Percentiles rank a stretch among this genome's conserved stretches.
These are phyloP conservation scores for Phellinidium pouzarii DNA, from an alignment of 1,284 basidiomycete genomes.

Conservation along the genomic window DNA sequence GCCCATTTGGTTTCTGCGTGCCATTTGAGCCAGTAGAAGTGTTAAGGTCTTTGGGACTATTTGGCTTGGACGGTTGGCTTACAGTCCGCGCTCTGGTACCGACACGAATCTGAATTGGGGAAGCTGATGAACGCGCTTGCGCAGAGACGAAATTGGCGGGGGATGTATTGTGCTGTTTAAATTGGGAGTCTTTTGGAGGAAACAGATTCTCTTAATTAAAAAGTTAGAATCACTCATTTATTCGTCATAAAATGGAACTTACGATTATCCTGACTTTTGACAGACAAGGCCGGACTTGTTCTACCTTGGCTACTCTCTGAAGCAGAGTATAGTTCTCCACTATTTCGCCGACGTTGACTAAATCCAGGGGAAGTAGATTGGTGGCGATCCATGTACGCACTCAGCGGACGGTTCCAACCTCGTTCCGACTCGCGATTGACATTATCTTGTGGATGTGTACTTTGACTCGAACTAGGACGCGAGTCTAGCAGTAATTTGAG, in stretches of 20 bases:
- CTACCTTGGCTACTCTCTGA: constrained; percentile 8
- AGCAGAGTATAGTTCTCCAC: constrained; percentile 5
- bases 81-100: constrained; percentile 7
- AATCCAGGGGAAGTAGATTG: constrained; percentile 1
- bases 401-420: constrained; percentile 48
- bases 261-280: constrained; percentile 3
- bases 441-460: not conserved
- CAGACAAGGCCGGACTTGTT: constrained; percentile 1
- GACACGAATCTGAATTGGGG: constrained; percentile 8
- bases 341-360: not conserved
- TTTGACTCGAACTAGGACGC: constrained; percentile 32
- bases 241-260: not conserved
- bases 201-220: not conserved
- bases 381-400: constrained; percentile 14
- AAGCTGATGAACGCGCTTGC: not conserved
- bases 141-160: not conserved
- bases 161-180: not conserved
- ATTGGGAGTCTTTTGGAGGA: not conserved
- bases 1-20: constrained; percentile 3
- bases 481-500: constrained; percentile 23
- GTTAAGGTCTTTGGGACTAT: not conserved
- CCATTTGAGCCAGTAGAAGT: constrained; percentile 3
- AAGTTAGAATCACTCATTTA: not conserved
- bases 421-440: constrained; percentile 41
- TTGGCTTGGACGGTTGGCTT: constrained; percentile 9